A percentile compares a stretch with the other conserved stretches of the same genome.
phyloP scores from a whole-genome alignment of 2,329 filamentous ascomycete genomes.

The Calonectria multiphialidica region DNA sequence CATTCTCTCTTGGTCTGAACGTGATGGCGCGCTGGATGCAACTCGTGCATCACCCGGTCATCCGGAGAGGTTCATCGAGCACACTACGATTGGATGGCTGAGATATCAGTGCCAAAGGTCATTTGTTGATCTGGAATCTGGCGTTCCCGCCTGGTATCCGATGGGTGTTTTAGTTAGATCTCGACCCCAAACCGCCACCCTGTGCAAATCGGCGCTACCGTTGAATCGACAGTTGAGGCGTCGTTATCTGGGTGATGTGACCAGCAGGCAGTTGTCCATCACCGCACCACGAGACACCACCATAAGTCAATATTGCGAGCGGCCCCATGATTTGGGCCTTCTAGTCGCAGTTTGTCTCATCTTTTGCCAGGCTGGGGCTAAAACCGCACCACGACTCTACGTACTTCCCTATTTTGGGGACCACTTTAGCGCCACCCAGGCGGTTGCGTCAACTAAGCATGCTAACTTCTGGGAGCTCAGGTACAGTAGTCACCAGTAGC shows the following conservation, averaged over 20 bases:
- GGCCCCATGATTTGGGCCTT: constrained; percentile 27
- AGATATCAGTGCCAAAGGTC: constrained; percentile 18
- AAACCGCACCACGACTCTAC: constrained; percentile 40
- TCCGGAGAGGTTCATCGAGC: constrained; percentile 10
- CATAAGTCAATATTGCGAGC: constrained; percentile 39
- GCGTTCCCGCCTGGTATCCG: constrained; percentile 29
- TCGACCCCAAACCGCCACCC: constrained; percentile 33
- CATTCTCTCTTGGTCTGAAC: constrained; percentile 1
- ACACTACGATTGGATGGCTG: not conserved
- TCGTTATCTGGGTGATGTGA: constrained; percentile 27
- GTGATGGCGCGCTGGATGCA: constrained; percentile 21
- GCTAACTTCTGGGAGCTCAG: constrained; percentile 17
- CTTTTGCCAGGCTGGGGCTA: constrained; percentile 17
- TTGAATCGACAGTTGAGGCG: constrained; percentile 37
- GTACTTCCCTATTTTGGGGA: constrained; percentile 24
- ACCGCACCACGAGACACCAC: constrained; percentile 28
- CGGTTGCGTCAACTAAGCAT: constrained; percentile 27
- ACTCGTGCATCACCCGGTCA: constrained; percentile 25
- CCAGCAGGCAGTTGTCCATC: constrained; percentile 15
- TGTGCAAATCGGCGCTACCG: constrained; percentile 33
- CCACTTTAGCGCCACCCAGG: constrained; percentile 26
- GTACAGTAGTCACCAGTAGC: not conserved
- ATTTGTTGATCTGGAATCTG: constrained; percentile 28
- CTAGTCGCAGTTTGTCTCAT: constrained; percentile 26
- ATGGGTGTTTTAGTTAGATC: constrained; percentile 34